These are phyloP conservation scores for Septoria linicola DNA, from an alignment of 2,329 filamentous ascomycete genomes.

Conservation along the genomic window DNA sequence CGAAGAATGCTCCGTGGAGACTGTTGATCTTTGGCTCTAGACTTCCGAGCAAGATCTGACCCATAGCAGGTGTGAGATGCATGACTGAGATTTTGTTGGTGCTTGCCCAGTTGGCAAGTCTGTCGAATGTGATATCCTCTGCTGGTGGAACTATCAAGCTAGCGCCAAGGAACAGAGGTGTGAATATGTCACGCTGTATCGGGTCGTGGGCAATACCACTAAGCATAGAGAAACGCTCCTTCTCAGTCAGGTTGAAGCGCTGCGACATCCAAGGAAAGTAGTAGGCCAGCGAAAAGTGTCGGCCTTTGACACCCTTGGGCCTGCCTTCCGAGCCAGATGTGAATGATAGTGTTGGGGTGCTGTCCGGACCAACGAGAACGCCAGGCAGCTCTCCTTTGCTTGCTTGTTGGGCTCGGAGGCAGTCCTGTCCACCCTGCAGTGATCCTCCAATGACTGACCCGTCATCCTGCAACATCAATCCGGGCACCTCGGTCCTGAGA, in stretches of 20 bases:
- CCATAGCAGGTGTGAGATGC: conserved; percentile 94
- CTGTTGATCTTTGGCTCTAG: conserved; percentile 63
- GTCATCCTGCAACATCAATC: conserved; percentile 67
- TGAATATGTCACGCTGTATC: conserved; percentile 77
- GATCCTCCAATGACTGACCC: conserved; percentile 70
- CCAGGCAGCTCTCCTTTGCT: conserved; percentile 61
- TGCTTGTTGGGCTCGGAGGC: conserved; percentile 57
- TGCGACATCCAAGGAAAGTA: conserved; percentile 95
- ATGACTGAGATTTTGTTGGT: conserved; percentile 72
- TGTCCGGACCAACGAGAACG: conserved; percentile 83
- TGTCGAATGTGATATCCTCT: conserved; percentile 85
- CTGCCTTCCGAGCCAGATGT: conserved; percentile 68
- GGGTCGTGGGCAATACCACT: conserved; percentile 76
- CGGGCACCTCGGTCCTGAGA: conserved; percentile 72
- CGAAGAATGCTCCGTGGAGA: conserved; percentile 81
- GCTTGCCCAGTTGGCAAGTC: conserved; percentile 82
- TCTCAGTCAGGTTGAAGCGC: conserved; percentile 69
- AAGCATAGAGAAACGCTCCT: conserved; percentile 77
- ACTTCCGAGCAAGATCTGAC: conserved; percentile 85
- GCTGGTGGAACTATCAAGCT: conserved; percentile 73
- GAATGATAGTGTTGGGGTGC: conserved; percentile 67
- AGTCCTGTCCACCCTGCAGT: conserved; percentile 61
- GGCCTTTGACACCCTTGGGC: conserved; percentile 82
- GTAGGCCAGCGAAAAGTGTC: conserved; percentile 80
- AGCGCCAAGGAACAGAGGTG: conserved; percentile 81